These are phyloP conservation scores for Beauveria asiatica DNA, from an alignment of 2,329 filamentous ascomycete species.

Conservation along the genomic window DNA sequence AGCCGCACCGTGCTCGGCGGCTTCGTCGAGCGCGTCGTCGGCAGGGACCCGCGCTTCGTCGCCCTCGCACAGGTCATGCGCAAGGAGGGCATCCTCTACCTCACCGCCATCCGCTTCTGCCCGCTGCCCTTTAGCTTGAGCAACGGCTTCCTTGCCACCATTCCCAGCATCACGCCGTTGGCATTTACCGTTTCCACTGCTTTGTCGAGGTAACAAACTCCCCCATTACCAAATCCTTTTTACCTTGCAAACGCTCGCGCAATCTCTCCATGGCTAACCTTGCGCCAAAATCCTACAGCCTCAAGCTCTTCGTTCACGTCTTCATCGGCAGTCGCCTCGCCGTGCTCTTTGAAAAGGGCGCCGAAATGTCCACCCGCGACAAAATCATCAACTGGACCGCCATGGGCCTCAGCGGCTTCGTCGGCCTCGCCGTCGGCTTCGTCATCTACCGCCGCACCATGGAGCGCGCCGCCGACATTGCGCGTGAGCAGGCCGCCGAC, in stretches of 20 bases:
- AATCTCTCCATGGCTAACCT: neutral
- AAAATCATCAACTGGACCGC: slow-evolving; percentile 77
- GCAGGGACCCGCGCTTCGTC: slow-evolving; percentile 76
- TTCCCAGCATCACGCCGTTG: slow-evolving; percentile 72
- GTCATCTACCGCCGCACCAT: slow-evolving; percentile 74
- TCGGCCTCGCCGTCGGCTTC: slow-evolving; percentile 70
- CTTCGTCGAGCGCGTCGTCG: slow-evolving; percentile 74
- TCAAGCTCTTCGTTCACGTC: slow-evolving; percentile 84
- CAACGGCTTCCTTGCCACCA: slow-evolving; percentile 90
- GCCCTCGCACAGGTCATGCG: slow-evolving; percentile 83
- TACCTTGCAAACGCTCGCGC: neutral
- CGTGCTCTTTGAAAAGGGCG: slow-evolving; percentile 71
- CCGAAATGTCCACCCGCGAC: slow-evolving; percentile 70
- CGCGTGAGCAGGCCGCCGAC: slow-evolving; percentile 31
- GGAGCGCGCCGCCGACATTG: slow-evolving; percentile 52
- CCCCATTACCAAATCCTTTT: neutral
- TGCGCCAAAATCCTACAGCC: slow-evolving; percentile 32
- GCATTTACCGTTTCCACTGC: slow-evolving; percentile 77
- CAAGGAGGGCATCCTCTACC: slow-evolving; percentile 78
- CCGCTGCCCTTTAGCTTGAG: slow-evolving; percentile 87
- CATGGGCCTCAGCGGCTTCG: slow-evolving; percentile 61
- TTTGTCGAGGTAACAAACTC: slow-evolving; percentile 47
- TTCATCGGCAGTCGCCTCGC: slow-evolving; percentile 85
- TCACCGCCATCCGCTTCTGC: slow-evolving; percentile 87
- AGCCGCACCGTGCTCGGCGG: slow-evolving; percentile 69